Evolutionary conservation across 495 filamentous ascomycete genomes (phyloP).

Genomic region (Tuber borchii): DNA sequence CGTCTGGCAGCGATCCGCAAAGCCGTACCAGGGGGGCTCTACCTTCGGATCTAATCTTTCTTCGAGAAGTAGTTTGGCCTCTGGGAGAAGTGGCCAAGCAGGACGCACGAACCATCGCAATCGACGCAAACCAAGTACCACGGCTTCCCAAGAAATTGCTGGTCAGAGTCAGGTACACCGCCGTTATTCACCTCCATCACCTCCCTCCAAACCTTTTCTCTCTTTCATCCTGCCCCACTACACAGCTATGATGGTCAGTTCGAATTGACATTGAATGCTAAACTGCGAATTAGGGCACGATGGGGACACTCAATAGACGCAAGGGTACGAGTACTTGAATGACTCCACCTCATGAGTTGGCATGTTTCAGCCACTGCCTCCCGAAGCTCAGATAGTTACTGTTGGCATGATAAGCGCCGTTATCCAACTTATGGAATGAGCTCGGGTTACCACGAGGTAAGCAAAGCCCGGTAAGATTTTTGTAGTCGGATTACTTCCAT

Average conservation of each 20-base stretch:
- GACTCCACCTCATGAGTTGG: constrained; percentile 91
- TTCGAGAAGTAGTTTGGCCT: constrained; percentile 49
- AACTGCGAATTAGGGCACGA: constrained; percentile 53
- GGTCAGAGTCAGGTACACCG: constrained; percentile 15
- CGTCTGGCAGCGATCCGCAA: constrained; percentile 53
- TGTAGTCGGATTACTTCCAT: constrained; percentile 3
- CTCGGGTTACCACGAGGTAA: constrained; percentile 81
- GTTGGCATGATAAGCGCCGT: constrained; percentile 50
- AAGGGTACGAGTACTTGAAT: constrained; percentile 77
- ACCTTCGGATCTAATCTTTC: constrained; percentile 54
- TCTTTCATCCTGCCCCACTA: constrained; percentile 23
- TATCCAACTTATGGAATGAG: constrained; percentile 79
- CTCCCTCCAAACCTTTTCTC: neutral
- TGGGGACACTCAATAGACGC: constrained; percentile 77
- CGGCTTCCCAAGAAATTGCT: constrained; percentile 12
- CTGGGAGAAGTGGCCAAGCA: constrained; percentile 65
- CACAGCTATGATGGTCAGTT: neutral
- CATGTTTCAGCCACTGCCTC: constrained; percentile 70
- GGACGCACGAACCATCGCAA: constrained; percentile 66
- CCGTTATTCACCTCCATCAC: neutral
- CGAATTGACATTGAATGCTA: neutral
- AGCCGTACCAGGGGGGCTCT: constrained; percentile 57
- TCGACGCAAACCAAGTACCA: constrained; percentile 47
- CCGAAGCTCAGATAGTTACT: constrained; percentile 47
- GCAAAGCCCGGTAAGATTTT: constrained; percentile 67